A percentile compares a stretch with the other conserved stretches of the same genome.
phyloP scores from a whole-genome alignment of 164 flowering plant species.

The Kingdonia uniflora region DNA sequence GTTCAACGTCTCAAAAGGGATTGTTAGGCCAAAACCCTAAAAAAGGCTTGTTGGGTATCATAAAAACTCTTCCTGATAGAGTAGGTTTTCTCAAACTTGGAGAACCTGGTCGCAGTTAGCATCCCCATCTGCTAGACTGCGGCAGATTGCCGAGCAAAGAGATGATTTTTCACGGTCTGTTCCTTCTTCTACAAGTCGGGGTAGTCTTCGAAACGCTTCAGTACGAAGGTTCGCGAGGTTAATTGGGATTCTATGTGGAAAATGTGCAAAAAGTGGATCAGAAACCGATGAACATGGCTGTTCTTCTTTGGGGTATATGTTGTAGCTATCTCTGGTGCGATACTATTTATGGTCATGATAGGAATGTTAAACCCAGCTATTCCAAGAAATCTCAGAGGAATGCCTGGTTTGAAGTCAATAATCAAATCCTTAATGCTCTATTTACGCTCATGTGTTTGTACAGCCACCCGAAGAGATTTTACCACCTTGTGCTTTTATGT shows the following conservation, averaged over 20 bases:
- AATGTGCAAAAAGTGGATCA: constrained; percentile 59
- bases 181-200: constrained; percentile 31
- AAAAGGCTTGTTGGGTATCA: constrained; percentile 6
- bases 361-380: constrained; percentile 66
- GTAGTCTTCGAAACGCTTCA: constrained; percentile 30
- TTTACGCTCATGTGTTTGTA: constrained; percentile 93
- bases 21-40: constrained; percentile 8
- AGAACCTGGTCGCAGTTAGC: constrained; percentile 14
- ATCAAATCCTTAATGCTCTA: constrained; percentile 86
- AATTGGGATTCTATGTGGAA: constrained; percentile 44
- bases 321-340: constrained; percentile 80
- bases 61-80: constrained; percentile 9
- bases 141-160: constrained; percentile 34
- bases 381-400: constrained; percentile 58
- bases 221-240: constrained; percentile 31
- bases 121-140: constrained; percentile 55
- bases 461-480: constrained; percentile 74
- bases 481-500: constrained; percentile 63
- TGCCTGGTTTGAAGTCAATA: constrained; percentile 87
- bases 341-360: constrained; percentile 78
- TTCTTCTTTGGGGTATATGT: constrained; percentile 57
- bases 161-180: constrained; percentile 61
- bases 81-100: constrained; percentile 22
- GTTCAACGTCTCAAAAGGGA: constrained; percentile 19
- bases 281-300: constrained; percentile 73